phyloP scores from a whole-genome alignment of 2,329 filamentous ascomycete species.

The Colletotrichum falcatum region DNA sequence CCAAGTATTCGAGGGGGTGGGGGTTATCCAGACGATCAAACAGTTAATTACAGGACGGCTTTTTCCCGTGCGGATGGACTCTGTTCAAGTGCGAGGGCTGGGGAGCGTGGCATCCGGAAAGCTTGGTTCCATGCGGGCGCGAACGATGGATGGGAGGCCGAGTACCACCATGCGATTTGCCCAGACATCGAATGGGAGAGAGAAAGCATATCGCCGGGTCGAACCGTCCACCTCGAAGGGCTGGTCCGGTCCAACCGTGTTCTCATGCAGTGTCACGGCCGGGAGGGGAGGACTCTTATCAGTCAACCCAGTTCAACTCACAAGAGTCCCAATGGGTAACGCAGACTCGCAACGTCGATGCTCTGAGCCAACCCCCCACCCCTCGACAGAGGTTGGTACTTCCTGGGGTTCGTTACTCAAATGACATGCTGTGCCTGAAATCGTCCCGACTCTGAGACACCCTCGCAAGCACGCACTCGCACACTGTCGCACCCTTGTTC shows the following conservation, averaged over 20 bases:
- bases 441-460: constrained; percentile 35
- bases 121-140: constrained; percentile 8
- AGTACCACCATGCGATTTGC: background rate
- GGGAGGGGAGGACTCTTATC: background rate
- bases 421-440: constrained; percentile 7
- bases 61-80: background rate
- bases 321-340: background rate
- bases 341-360: background rate
- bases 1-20: background rate
- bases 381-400: background rate
- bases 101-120: background rate
- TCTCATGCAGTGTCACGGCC: background rate
- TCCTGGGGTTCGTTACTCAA: background rate
- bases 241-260: background rate
- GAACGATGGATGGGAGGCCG: background rate
- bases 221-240: background rate
- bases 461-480: constrained; percentile 13
- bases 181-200: background rate
- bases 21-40: background rate
- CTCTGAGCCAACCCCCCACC: background rate
- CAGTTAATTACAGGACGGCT: background rate
- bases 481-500: constrained; percentile 9
- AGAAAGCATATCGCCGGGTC: constrained; percentile 1
- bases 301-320: background rate
- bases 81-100: background rate